phyloP scores from a whole-genome alignment of 2,329 filamentous ascomycete species.

The Clarireedia paspali region DNA sequence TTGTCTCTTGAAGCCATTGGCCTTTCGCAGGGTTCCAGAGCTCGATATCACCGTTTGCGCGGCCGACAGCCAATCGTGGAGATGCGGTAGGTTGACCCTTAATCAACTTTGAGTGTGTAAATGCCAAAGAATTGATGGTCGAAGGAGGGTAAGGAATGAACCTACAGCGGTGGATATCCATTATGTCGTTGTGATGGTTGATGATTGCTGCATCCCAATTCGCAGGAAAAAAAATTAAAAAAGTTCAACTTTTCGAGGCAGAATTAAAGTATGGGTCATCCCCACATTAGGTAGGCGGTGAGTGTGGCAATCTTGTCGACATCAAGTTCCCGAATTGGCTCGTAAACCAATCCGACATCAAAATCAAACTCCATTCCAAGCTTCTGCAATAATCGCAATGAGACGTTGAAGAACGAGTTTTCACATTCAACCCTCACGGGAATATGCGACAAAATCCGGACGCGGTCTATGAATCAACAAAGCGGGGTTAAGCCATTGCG shows the following conservation, averaged over 20 bases:
- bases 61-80: conserved; percentile 77
- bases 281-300: conserved; percentile 2
- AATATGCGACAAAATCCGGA: too few relatives aligned
- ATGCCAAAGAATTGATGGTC: conserved; percentile 89
- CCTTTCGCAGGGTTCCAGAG: conserved; percentile 82
- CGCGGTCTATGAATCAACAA: too few relatives aligned
- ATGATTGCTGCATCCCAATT: background rate
- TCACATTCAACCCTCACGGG: too few relatives aligned
- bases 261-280: background rate
- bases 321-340: too few relatives aligned
- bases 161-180: conserved; percentile 96
- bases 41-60: conserved; percentile 92
- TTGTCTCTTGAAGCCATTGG: conserved; percentile 82
- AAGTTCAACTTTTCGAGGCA: conserved; percentile 7
- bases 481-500: too few relatives aligned
- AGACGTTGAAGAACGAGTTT: too few relatives aligned
- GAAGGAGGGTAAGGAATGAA: conserved; percentile 90
- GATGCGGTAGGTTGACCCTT: conserved; percentile 47
- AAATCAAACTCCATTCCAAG: too few relatives aligned
- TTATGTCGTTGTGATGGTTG: conserved; percentile 32
- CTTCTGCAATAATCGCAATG: too few relatives aligned
- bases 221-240: conserved; percentile 5
- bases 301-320: too few relatives aligned
- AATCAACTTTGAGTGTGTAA: conserved; percentile 63
- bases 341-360: too few relatives aligned